Evolutionary conservation across 2,329 filamentous ascomycete species (phyloP), one percentile per base, ranked within the genome.

Genomic region (Didymella exigua): DNA sequence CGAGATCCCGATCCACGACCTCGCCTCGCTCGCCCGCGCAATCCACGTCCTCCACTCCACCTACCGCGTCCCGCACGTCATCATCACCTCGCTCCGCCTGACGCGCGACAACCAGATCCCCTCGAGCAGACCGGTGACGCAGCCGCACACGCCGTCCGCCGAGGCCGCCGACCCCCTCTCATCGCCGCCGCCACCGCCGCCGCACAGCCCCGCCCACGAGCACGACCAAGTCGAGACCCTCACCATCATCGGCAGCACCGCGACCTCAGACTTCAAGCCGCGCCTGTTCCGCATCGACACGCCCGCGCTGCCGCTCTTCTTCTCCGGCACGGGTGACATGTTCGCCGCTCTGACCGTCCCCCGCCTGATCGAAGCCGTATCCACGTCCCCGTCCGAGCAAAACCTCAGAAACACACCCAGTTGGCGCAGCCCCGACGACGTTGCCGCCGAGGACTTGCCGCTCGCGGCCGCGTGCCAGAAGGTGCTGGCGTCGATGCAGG

Each of bases 291-390:
- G 89, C 68, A 88, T 98, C 68, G 86, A 89, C 51, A 91, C 97
- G 52, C 92, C 93, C 0, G 85, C 89, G 24, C 87, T 97, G 56
- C 90, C 96, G 71, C 90, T 92, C 77, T 96, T 95, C 81, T 99
- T 98, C 77, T 92, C 89, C 66, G 95, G 95, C 34, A 98, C 96
- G 0, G 95, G 95, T 41, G 95, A 99, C 78, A 97, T 99, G 93
- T 98, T 99, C 71, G 93, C 92, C 26, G 93, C 93, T 7, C 82
- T 99, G 40, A 92, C 91, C 71, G 86, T 96, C 1, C 90, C 90
- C 34, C 87, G 93, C 26, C 86, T 99, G 69, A 88, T 93, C 54
- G 91, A 98, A 79, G 92, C 91, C 23, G 89, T 91, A 1, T 76
- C 79, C 47, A 77, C 76, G 3, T 78, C 78, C 0, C 68, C 68